phyloP scores from a whole-genome alignment of 257 asterid species.

The Cynanchum wilfordii region DNA sequence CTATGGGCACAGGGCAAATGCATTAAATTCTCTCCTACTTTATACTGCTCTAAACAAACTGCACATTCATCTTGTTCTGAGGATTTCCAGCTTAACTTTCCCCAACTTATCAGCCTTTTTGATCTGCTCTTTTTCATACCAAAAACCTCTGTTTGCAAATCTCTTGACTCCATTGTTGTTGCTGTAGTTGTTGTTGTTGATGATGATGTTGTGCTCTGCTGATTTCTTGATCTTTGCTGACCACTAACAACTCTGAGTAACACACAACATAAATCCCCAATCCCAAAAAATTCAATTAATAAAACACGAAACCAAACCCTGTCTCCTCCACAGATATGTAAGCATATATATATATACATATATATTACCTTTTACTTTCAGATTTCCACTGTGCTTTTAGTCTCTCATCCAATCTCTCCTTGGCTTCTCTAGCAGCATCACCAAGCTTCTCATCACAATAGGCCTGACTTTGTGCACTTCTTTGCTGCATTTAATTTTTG shows the following conservation, averaged over 20 bases:
- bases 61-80: slow-evolving; percentile 62
- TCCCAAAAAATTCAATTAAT: no score
- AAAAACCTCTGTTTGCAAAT: slow-evolving; percentile 18
- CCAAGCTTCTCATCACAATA: slow-evolving; percentile 28
- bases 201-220: slow-evolving; percentile 18
- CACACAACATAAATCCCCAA: neutral
- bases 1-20: slow-evolving; percentile 65
- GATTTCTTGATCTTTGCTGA: slow-evolving; percentile 16
- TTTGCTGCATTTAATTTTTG: slow-evolving; percentile 29
- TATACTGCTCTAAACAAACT: slow-evolving; percentile 63
- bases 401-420: slow-evolving; percentile 59
- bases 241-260: slow-evolving; percentile 11
- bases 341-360: no score
- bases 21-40: slow-evolving; percentile 37
- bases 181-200: neutral
- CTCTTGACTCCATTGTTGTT: slow-evolving; percentile 15
- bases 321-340: neutral
- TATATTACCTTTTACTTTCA: slow-evolving; percentile 26
- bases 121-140: slow-evolving; percentile 39
- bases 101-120: slow-evolving; percentile 46
- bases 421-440: slow-evolving; percentile 41
- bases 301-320: no score
- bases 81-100: slow-evolving; percentile 49
- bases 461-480: slow-evolving; percentile 23
- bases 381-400: slow-evolving; percentile 36